A percentile compares a stretch with the other conserved stretches of the same genome.
Evolutionary conservation across 169 alveolate genomes (phyloP).

Genomic region (Cryptosporidium tyzzeri): DNA sequence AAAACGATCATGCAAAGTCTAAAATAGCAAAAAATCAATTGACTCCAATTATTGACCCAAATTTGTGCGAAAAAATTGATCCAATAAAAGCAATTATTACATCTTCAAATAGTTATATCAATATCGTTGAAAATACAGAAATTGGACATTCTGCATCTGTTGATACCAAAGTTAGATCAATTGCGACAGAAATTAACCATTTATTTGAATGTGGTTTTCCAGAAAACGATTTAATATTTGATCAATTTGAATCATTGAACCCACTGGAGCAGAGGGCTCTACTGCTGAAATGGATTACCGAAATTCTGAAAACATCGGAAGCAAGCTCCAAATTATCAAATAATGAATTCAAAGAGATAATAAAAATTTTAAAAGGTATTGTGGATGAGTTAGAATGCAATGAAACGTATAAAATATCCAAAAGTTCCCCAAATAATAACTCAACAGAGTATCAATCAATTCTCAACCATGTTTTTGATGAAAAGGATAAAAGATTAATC

Average conservation of each 20-base stretch:
- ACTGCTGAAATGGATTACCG: slow-evolving; percentile 45
- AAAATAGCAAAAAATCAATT: background rate
- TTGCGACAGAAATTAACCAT: background rate
- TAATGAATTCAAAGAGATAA: slow-evolving; percentile 21
- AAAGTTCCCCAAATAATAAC: background rate
- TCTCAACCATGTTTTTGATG: background rate
- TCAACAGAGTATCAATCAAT: background rate
- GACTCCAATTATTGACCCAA: slow-evolving; percentile 53
- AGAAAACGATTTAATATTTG: slow-evolving; percentile 19
- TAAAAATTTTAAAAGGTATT: slow-evolving; percentile 24
- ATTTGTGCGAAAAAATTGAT: slow-evolving; percentile 29
- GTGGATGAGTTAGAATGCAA: slow-evolving; percentile 32
- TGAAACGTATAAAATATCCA: background rate
- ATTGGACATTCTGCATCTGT: background rate
- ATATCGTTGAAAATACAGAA: background rate
- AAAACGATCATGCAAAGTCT: background rate
- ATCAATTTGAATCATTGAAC: slow-evolving; percentile 40
- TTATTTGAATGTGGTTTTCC: background rate
- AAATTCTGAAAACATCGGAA: background rate
- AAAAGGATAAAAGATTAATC: background rate
- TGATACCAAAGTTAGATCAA: background rate
- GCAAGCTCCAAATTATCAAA: background rate
- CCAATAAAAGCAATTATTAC: slow-evolving; percentile 51
- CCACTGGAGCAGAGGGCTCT: slow-evolving; percentile 50
- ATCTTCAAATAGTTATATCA: background rate